A percentile compares a stretch with the other conserved stretches of the same genome.
These are phyloP conservation scores for Rhododendron simsii DNA, from an alignment of 148 eudicot species.

Conservation along the genomic window DNA sequence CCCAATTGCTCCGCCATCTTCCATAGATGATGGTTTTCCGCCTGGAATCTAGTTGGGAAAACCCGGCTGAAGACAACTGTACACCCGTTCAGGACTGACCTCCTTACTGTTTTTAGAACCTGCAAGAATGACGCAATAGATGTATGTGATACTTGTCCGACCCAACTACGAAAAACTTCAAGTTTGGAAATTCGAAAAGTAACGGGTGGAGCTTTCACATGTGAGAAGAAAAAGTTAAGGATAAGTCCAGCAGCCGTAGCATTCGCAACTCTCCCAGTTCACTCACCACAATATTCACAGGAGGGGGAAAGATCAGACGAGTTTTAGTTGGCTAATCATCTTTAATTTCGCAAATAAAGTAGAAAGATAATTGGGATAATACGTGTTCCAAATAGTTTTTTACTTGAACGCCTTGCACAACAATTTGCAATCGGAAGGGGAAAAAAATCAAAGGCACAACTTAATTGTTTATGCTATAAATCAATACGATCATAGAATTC, in stretches of 20 bases:
- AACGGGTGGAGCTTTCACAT: not conserved
- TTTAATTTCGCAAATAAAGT: not conserved
- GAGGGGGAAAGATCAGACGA: not conserved
- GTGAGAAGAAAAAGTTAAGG: not conserved
- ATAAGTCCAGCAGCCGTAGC: not conserved
- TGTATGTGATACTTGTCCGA: not conserved
- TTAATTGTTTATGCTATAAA: not conserved
- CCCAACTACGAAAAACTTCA: not conserved
- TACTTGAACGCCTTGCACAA: not conserved
- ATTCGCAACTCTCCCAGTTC: not conserved
- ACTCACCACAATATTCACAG: not conserved
- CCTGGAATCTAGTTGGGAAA: conserved; percentile 37
- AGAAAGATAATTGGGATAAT: not conserved
- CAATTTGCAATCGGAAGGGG: not conserved
- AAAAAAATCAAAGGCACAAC: not conserved
- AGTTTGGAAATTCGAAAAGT: not conserved
- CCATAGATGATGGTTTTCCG: conserved; percentile 59
- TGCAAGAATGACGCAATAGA: conserved; percentile 19
- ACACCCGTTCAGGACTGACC: conserved; percentile 55
- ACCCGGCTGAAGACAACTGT: conserved; percentile 69
- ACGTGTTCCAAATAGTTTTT: not conserved
- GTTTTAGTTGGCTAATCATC: not conserved
- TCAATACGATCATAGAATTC: not conserved
- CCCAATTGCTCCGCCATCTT: conserved; percentile 74
- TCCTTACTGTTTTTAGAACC: conserved; percentile 57